Evolutionary conservation across 805 yeast genomes (phyloP).

Genomic region (Cyberlindnera sargentensis): DNA sequence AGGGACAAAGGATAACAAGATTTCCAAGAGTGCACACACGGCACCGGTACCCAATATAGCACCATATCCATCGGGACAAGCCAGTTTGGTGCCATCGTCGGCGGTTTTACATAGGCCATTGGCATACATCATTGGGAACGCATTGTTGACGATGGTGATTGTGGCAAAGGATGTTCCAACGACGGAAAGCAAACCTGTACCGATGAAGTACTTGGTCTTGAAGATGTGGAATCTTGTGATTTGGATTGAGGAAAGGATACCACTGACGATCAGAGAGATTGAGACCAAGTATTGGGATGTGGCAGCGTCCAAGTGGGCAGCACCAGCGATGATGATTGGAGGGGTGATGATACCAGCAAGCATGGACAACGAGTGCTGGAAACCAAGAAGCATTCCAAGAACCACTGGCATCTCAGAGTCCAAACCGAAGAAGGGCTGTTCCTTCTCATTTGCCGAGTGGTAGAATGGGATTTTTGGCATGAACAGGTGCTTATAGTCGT

Average conservation of each 20-base stretch:
- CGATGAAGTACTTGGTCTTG: constrained; percentile 68
- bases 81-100: constrained; percentile 55
- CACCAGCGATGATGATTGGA: constrained; percentile 60
- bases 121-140: constrained; percentile 74
- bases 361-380: constrained; percentile 88
- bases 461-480: constrained; percentile 74
- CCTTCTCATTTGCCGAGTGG: constrained; percentile 34
- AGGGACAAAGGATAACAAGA: constrained; percentile 70
- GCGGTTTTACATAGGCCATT: constrained; percentile 60
- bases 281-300: constrained; percentile 61
- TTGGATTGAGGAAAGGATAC: constrained; percentile 64
- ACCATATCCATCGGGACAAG: constrained; percentile 92
- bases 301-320: constrained; percentile 50
- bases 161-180: constrained; percentile 92
- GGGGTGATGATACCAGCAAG: constrained; percentile 87
- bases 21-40: constrained; percentile 69
- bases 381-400: constrained; percentile 69
- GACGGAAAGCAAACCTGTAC: constrained; percentile 84
- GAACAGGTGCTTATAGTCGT: constrained; percentile 74
- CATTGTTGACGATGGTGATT: constrained; percentile 67
- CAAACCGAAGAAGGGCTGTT: constrained; percentile 79
- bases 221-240: constrained; percentile 75
- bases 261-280: constrained; percentile 63
- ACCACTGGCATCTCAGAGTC: constrained; percentile 76
- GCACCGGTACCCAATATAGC: constrained; percentile 77